A percentile compares a stretch with the other conserved stretches of the same genome.
phyloP scores from a whole-genome alignment of 139 green algal genomes.

The Spirogloea muscicola region DNA sequence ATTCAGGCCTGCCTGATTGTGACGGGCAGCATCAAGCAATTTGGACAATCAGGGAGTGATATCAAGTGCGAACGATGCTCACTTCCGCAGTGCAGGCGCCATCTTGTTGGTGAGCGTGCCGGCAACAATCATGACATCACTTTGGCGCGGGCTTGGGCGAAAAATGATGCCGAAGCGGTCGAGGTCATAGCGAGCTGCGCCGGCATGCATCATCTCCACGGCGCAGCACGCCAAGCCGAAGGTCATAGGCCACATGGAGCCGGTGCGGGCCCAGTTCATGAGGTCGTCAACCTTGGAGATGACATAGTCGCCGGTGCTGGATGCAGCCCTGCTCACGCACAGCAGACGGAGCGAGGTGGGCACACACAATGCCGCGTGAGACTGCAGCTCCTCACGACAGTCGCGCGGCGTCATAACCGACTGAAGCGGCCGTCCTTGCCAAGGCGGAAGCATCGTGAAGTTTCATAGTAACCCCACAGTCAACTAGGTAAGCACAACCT shows the following conservation, averaged over 20 bases:
- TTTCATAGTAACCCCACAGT: too few species aligned
- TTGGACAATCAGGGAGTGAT: too few species aligned
- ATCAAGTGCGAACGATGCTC: too few species aligned
- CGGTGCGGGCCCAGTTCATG: constrained; percentile 81
- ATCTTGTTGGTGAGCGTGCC: constrained; percentile 98
- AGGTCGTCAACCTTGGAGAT: constrained; percentile 67
- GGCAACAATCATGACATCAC: constrained; percentile 94
- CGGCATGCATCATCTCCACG: constrained; percentile 95
- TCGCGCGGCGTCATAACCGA: too few species aligned
- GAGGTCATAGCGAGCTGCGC: constrained; percentile 73
- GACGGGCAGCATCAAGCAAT: too few species aligned
- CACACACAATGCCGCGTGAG: too few species aligned
- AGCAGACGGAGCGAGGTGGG: neutral
- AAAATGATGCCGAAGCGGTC: constrained; percentile 97
- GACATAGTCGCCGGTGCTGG: constrained; percentile 46
- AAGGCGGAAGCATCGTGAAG: too few species aligned
- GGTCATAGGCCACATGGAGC: constrained; percentile 95
- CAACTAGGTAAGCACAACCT: too few species aligned
- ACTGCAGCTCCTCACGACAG: too few species aligned
- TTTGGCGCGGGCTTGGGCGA: constrained; percentile 82
- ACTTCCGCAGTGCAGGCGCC: constrained; percentile 89
- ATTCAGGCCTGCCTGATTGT: too few species aligned
- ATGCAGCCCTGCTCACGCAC: neutral
- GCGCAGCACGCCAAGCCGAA: constrained; percentile 94
- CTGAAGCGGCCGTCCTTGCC: too few species aligned